These are phyloP conservation scores for Harrya chromipes DNA, from an alignment of 768 basidiomycete species.

Conservation along the genomic window DNA sequence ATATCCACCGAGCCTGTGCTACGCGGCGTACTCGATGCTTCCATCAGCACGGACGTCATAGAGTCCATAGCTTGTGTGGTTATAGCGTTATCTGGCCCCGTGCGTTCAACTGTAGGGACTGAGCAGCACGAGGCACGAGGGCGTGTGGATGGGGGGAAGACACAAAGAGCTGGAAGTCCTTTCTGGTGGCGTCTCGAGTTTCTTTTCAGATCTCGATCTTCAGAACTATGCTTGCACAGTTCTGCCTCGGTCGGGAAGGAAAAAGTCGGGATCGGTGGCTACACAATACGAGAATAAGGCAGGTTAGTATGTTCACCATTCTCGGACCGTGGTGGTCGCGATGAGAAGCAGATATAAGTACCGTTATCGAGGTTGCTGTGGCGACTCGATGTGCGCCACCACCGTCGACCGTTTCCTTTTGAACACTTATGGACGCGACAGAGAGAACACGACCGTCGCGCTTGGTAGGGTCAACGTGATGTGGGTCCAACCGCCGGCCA, in stretches of 20 bases:
- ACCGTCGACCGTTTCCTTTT: constrained; percentile 13
- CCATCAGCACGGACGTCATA: constrained; percentile 21
- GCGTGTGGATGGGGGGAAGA: constrained; percentile 12
- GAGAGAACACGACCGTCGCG: not conserved
- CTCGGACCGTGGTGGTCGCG: constrained; percentile 3
- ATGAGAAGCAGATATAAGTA: constrained; percentile 23
- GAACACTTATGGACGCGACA: constrained; percentile 5
- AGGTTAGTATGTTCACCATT: constrained; percentile 22
- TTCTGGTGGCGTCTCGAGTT: constrained; percentile 16
- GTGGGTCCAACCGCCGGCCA: constrained; percentile 9
- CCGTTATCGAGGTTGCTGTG: constrained; percentile 29
- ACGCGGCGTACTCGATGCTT: constrained; percentile 17
- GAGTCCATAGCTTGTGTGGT: constrained; percentile 17
- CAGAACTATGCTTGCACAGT: constrained; percentile 8
- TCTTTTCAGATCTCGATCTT: constrained; percentile 12
- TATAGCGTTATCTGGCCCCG: not conserved
- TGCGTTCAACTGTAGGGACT: constrained; percentile 5
- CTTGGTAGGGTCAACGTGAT: constrained; percentile 8
- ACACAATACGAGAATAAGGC: constrained; percentile 8
- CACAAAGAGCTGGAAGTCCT: constrained; percentile 21
- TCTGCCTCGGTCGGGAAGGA: constrained; percentile 13
- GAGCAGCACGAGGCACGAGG: constrained; percentile 13
- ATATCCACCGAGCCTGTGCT: constrained; percentile 19
- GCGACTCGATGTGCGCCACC: constrained; percentile 24
- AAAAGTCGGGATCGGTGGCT: constrained; percentile 23